phyloP scores from a whole-genome alignment of 139 green algal genomes.

The Trebouxia sp. region DNA sequence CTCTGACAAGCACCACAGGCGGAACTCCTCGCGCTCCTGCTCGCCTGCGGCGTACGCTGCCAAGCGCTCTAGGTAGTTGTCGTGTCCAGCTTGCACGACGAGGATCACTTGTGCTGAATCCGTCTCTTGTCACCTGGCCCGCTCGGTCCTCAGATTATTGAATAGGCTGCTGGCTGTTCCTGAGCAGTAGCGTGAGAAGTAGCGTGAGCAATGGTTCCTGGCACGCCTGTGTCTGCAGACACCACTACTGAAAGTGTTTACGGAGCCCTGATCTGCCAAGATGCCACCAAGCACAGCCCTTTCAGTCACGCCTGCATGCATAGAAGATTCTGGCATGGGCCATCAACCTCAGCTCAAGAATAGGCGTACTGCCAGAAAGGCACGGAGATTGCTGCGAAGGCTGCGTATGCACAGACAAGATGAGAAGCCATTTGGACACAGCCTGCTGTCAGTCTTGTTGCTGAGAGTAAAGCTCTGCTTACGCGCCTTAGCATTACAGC shows the following conservation, averaged over 20 bases:
- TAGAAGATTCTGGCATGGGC: constrained; percentile 11
- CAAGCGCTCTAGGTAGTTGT: constrained; percentile 32
- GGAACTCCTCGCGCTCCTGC: constrained; percentile 7
- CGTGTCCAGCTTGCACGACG: neutral
- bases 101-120: neutral
- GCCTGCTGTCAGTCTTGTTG: constrained; percentile 16
- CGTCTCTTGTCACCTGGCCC: too few species aligned
- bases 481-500: neutral
- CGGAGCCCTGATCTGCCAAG: constrained; percentile 17
- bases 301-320: neutral
- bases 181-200: too few species aligned
- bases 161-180: too few species aligned
- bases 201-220: constrained; percentile 11
- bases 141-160: too few species aligned
- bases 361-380: neutral
- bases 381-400: neutral
- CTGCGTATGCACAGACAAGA: neutral
- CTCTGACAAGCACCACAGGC: neutral
- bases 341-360: too few species aligned
- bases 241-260: constrained; percentile 12
- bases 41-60: neutral
- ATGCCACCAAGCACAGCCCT: constrained; percentile 19
- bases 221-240: constrained; percentile 26
- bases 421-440: constrained; percentile 18
- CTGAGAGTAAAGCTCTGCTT: constrained; percentile 24